A percentile compares a stretch with the other conserved stretches of the same genome.
These are phyloP conservation scores for Phlyctochytrium arcticum DNA, from an alignment of 192 early-diverging fungal species.

Conservation along the genomic window DNA sequence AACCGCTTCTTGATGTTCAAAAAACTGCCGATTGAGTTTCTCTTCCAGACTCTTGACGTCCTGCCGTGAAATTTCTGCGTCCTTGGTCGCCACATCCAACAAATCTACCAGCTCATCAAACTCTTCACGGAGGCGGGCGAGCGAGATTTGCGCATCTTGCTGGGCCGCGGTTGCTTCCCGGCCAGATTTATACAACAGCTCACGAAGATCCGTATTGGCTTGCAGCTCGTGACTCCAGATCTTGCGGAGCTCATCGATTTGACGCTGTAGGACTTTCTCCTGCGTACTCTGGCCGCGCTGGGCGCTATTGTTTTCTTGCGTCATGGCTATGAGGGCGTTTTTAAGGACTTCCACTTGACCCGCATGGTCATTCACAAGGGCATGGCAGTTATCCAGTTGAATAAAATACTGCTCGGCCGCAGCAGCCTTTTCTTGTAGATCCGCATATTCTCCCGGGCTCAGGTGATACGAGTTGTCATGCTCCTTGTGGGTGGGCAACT, in stretches of 20 bases:
- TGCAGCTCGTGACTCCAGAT: conserved; percentile 38
- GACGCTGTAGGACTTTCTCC: conserved; percentile 19
- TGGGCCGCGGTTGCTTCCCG: conserved; percentile 31
- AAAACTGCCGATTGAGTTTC: conserved; percentile 29
- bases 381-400: conserved; percentile 36
- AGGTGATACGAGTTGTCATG: conserved; percentile 13
- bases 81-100: conserved; percentile 24
- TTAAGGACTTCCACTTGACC: conserved; percentile 34
- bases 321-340: conserved; percentile 28
- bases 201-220: conserved; percentile 34
- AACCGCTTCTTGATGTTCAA: conserved; percentile 37
- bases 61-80: conserved; percentile 7
- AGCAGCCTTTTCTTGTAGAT: conserved; percentile 25
- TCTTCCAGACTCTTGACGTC: conserved; percentile 19
- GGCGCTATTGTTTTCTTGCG: not conserved
- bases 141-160: conserved; percentile 15
- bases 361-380: conserved; percentile 32
- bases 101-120: conserved; percentile 36
- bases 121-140: conserved; percentile 27
- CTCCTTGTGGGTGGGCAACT: too few species aligned
- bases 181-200: conserved; percentile 35
- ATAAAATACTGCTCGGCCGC: conserved; percentile 19
- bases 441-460: conserved; percentile 24
- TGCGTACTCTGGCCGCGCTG: conserved; percentile 10
- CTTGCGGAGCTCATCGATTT: conserved; percentile 41